phyloP scores from a whole-genome alignment of 768 basidiomycete species.

The Collybia nuda region DNA sequence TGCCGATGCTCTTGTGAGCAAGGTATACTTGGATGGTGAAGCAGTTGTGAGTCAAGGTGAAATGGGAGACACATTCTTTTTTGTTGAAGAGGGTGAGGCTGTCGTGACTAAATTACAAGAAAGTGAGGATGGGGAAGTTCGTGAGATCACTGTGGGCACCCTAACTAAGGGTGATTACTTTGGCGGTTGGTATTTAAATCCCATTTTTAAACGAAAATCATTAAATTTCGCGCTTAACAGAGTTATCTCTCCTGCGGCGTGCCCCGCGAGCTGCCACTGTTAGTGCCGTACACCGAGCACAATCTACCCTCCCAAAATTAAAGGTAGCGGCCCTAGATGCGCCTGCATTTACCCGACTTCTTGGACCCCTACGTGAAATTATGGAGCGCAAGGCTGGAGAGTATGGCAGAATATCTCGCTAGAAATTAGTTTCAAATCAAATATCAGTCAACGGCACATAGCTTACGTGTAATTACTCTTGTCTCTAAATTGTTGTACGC shows the following conservation, averaged over 20 bases:
- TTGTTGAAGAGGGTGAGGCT: slow-evolving; percentile 93
- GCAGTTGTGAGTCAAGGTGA: slow-evolving; percentile 92
- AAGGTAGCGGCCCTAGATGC: slow-evolving; percentile 94
- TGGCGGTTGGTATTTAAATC: slow-evolving; percentile 64
- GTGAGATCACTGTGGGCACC: slow-evolving; percentile 70
- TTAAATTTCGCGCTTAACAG: slow-evolving; percentile 38
- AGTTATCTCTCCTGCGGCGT: slow-evolving; percentile 85
- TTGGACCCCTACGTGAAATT: slow-evolving; percentile 90
- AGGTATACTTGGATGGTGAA: slow-evolving; percentile 79
- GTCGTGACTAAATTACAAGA: slow-evolving; percentile 76
- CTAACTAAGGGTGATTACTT: slow-evolving; percentile 96
- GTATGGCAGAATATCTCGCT: slow-evolving; percentile 1
- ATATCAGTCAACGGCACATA: too few species aligned
- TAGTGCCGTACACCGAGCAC: slow-evolving; percentile 62
- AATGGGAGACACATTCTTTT: slow-evolving; percentile 96
- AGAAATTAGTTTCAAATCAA: neutral
- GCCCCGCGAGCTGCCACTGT: slow-evolving; percentile 97
- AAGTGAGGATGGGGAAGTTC: slow-evolving; percentile 54
- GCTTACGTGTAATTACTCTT: too few species aligned
- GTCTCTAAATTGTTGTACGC: too few species aligned
- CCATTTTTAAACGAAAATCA: neutral
- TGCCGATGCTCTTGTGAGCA: slow-evolving; percentile 90
- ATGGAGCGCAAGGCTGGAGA: slow-evolving; percentile 88
- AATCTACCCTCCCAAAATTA: slow-evolving; percentile 59
- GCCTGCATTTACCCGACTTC: slow-evolving; percentile 88